phyloP scores from a whole-genome alignment of 306 rosid genomes.

The Cucurbita ficifolia region DNA sequence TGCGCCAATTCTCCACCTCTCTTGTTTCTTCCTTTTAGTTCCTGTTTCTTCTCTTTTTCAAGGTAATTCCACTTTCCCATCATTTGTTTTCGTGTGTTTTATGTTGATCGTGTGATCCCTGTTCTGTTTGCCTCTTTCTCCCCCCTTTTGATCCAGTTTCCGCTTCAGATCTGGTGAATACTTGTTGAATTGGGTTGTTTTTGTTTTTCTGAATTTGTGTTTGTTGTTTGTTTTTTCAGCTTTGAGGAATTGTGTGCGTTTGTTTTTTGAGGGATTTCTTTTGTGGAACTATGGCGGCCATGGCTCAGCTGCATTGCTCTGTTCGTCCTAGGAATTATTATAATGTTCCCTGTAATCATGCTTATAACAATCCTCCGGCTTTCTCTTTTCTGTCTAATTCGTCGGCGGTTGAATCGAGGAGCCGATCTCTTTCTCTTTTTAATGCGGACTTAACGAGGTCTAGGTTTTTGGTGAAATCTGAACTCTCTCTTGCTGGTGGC shows the following conservation, averaged over 20 bases:
- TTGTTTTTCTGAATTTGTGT: background rate
- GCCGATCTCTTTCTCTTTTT: slow-evolving; percentile 17
- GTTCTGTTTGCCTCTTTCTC: background rate
- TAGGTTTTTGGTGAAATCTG: slow-evolving; percentile 16
- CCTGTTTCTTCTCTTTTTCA: background rate
- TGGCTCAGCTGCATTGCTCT: slow-evolving; percentile 48
- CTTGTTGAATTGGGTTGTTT: background rate
- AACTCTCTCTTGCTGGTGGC: slow-evolving; percentile 39
- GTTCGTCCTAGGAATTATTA: slow-evolving; percentile 19
- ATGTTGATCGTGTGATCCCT: background rate
- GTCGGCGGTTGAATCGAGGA: slow-evolving; percentile 12
- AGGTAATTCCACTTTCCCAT: background rate
- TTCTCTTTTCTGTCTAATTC: slow-evolving; percentile 24
- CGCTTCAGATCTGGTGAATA: background rate
- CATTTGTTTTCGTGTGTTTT: background rate
- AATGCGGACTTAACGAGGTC: slow-evolving; percentile 9
- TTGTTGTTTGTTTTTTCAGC: background rate
- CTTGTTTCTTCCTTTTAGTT: background rate
- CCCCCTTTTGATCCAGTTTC: background rate
- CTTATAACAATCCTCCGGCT: background rate
- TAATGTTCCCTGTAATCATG: background rate
- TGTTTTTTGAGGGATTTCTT: background rate
- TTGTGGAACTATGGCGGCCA: slow-evolving; percentile 31
- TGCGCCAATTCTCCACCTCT: background rate
- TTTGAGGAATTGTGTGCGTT: background rate